These are phyloP conservation scores for Aspergillus steynii DNA, from an alignment of 495 filamentous ascomycete species.

Conservation along the genomic window DNA sequence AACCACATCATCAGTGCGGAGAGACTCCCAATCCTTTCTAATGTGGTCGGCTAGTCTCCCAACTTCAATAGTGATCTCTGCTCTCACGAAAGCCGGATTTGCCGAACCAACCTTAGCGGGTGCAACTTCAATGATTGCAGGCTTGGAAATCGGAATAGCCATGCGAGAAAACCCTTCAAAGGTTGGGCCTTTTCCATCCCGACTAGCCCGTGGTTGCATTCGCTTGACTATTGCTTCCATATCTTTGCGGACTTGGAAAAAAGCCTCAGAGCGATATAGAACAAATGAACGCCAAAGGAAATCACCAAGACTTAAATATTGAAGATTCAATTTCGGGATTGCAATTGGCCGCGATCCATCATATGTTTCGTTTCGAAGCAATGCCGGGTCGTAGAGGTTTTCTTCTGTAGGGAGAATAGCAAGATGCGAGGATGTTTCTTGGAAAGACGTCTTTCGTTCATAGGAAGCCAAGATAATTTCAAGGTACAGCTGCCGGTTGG, in stretches of 20 bases:
- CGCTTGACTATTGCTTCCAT: slow-evolving; percentile 80
- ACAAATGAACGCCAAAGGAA: slow-evolving; percentile 93
- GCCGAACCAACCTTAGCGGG: slow-evolving; percentile 83
- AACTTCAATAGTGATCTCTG: slow-evolving; percentile 87
- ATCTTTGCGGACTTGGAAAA: slow-evolving; percentile 90
- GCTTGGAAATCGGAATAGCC: slow-evolving; percentile 83
- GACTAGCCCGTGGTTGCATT: slow-evolving; percentile 66
- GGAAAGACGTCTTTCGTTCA: slow-evolving; percentile 79
- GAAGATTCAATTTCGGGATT: slow-evolving; percentile 91
- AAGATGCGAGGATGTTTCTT: slow-evolving; percentile 70
- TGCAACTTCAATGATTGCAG: slow-evolving; percentile 83
- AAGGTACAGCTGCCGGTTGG: slow-evolving; percentile 66
- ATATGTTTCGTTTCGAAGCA: slow-evolving; percentile 84
- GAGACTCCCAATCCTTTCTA: slow-evolving; percentile 85
- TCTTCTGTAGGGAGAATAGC: slow-evolving; percentile 81
- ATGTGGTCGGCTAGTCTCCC: slow-evolving; percentile 71
- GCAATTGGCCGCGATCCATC: slow-evolving; percentile 87
- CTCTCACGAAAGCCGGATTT: slow-evolving; percentile 80
- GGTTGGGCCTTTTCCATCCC: slow-evolving; percentile 58
- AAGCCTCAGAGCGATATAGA: slow-evolving; percentile 86
- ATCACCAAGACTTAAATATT: slow-evolving; percentile 93
- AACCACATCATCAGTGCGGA: slow-evolving; percentile 86
- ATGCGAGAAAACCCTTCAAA: slow-evolving; percentile 91
- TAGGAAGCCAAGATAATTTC: slow-evolving; percentile 77
- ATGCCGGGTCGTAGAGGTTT: slow-evolving; percentile 77